phyloP scores from a whole-genome alignment of 441 rosid species.

The Eutrema salsugineum region DNA sequence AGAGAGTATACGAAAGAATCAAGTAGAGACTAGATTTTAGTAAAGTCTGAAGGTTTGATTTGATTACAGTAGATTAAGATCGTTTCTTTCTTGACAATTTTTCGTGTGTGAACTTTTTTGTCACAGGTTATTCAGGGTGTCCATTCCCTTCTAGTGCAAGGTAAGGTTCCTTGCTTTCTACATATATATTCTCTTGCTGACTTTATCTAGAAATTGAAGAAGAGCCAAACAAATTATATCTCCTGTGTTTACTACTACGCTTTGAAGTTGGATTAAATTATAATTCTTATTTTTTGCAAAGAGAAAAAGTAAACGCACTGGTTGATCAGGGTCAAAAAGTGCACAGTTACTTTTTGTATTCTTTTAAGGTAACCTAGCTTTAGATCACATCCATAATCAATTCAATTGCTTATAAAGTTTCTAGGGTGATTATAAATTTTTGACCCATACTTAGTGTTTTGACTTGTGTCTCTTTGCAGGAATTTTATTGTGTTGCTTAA shows the following conservation, averaged over 20 bases:
- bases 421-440: slow-evolving; percentile 17
- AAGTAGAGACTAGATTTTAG: not conserved
- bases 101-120: not conserved
- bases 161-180: slow-evolving; percentile 22
- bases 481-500: not conserved
- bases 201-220: not conserved
- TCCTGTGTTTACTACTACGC: not conserved
- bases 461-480: not conserved
- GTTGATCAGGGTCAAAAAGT: not conserved
- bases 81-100: not conserved
- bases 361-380: slow-evolving; percentile 20
- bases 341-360: not conserved
- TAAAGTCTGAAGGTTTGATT: not conserved
- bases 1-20: not conserved
- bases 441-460: not conserved
- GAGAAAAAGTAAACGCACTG: not conserved
- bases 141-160: slow-evolving; percentile 42
- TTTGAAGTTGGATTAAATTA: not conserved
- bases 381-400: not conserved
- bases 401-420: not conserved
- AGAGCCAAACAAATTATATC: not conserved
- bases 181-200: not conserved
- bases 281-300: slow-evolving; percentile 7
- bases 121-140: slow-evolving; percentile 38
- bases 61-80: not conserved